These are phyloP conservation scores for Cercospora sp. DNA, from an alignment of 2,329 filamentous ascomycete species.

Conservation along the genomic window DNA sequence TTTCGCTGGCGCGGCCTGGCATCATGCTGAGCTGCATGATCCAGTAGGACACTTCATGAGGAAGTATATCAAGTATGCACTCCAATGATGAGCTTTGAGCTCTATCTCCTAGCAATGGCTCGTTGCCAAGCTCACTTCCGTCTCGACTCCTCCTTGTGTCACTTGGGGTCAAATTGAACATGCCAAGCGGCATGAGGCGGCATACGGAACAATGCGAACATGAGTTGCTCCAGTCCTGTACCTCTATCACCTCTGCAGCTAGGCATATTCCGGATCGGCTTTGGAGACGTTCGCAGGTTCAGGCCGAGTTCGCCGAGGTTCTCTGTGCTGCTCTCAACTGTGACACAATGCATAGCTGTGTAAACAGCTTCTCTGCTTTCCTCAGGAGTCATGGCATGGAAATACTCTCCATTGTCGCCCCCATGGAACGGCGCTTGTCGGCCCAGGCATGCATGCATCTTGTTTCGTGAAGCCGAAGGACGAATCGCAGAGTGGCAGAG, in stretches of 20 bases:
- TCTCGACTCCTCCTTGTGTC: background rate
- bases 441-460: background rate
- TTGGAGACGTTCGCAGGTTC: background rate
- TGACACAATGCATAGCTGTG: background rate
- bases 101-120: background rate
- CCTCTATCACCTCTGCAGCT: background rate
- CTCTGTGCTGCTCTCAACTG: background rate
- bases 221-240: background rate
- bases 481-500: background rate
- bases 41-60: constrained; percentile 43
- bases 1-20: constrained; percentile 46
- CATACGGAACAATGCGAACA: background rate
- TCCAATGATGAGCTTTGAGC: background rate
- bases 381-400: background rate
- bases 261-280: background rate
- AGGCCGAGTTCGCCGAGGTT: background rate
- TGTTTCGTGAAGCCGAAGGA: background rate
- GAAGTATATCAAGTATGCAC: constrained; percentile 34
- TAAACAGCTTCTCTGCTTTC: background rate
- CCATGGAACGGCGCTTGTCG: background rate
- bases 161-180: background rate
- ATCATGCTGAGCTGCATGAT: constrained; percentile 39
- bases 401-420: background rate
- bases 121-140: background rate
- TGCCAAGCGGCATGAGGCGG: background rate